Base-by-base conservation (phyloP, 148 eudicot genomes). In the Camellia lanceoleosa region DNA sequence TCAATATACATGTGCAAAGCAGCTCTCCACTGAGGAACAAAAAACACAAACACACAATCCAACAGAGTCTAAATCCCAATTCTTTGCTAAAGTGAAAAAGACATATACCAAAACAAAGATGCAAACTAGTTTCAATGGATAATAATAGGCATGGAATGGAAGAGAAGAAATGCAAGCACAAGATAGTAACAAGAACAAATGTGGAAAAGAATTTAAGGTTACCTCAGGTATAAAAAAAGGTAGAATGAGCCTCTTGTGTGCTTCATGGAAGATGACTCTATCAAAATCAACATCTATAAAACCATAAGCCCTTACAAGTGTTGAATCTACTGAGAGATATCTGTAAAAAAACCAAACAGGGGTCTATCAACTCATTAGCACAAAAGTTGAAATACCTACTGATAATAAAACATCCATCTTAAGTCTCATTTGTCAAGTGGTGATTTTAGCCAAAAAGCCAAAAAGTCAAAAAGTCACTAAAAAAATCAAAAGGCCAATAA, bases 191-290 rank as follows among this genome's bases (percentile, higher is more conserved):
- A 47, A 73, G 59, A 41, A 64, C 59, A 77, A 80, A 79, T 51
- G 74, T 58, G 85, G 68, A 87, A 86, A 81, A 78, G 77, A 73
- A 86, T 62, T 87, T 43, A 78, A 70, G 56, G 52, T 85, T 83
- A 95, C 98, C 92, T 92, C 93, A 70, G 97, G 98, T 83, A 95
- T 87, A 58, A 90, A 87, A 71, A 92, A 82, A 23, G 23, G 87
- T 88, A 90, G 82, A 79, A 86, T 76, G 93, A 90, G 85, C 89
- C 91, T 78, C 73, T 85, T 75, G 84, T 86, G 68, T 61, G 86
- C 88, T 82, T 83, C 81, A 86, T 46, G 72, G 85, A 83, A 80
- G 93, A 86, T 62, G 90, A 82, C 38, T 79, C 78, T 72, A 82
- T 90, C 89, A 74, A 85, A 81, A 80, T 84, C 78, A 80, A 83